These are phyloP conservation scores for Trametes sp. DNA, from an alignment of 1,284 basidiomycete species.

Conservation along the genomic window DNA sequence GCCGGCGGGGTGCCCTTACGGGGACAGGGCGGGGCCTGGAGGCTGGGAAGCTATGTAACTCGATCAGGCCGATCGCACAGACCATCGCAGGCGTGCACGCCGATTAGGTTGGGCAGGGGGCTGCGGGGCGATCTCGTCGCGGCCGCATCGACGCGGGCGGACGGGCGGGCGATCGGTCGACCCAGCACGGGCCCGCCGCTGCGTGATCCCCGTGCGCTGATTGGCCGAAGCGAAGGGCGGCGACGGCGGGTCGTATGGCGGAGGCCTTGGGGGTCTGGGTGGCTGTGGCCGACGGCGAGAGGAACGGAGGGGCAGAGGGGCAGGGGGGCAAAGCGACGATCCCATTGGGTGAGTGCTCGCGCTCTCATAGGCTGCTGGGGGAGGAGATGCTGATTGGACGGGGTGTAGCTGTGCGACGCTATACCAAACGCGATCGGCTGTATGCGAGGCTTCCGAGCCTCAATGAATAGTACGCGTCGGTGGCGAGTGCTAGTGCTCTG, in stretches of 20 bases:
- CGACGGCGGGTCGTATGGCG: background rate
- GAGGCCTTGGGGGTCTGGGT: background rate
- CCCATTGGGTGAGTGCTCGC: background rate
- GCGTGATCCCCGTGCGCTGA: background rate
- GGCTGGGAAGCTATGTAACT: background rate
- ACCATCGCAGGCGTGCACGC: background rate
- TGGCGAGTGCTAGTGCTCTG: background rate
- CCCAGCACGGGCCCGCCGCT: background rate
- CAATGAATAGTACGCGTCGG: background rate
- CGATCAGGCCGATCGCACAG: background rate
- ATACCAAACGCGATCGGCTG: slow-evolving; percentile 3
- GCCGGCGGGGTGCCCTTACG: no score
- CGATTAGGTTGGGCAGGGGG: background rate
- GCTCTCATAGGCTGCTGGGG: background rate
- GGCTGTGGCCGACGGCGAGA: background rate
- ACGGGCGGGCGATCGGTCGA: background rate
- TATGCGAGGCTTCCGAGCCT: background rate
- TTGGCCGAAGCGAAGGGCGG: background rate
- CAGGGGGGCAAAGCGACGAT: background rate
- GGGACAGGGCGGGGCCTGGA: background rate
- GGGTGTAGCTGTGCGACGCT: background rate
- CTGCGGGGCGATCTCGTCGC: background rate
- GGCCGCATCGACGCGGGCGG: background rate
- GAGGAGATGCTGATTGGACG: background rate
- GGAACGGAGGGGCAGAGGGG: background rate